These are phyloP conservation scores for Tetraselmis chui DNA, from an alignment of 139 green algal species.

Conservation along the genomic window DNA sequence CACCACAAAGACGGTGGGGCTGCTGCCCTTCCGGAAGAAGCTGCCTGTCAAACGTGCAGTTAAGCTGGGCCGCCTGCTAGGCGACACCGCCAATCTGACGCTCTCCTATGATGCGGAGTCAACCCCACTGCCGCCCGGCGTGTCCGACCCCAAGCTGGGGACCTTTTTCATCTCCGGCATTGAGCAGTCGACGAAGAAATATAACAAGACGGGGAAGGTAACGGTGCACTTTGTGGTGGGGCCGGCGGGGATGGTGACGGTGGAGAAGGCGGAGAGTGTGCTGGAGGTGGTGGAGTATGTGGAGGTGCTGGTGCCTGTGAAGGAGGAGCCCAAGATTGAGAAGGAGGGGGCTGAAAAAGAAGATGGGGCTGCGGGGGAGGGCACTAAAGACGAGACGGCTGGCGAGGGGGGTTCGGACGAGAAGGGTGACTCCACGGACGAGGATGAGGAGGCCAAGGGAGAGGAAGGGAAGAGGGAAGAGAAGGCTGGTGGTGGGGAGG, in stretches of 20 bases:
- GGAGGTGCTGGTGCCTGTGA: conserved; percentile 37
- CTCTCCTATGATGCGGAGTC: conserved; percentile 53
- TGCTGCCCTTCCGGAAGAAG: conserved; percentile 60
- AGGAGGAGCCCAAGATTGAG: conserved; percentile 8
- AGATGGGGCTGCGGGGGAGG: neutral
- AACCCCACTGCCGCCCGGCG: conserved; percentile 42
- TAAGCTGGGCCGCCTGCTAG: conserved; percentile 5
- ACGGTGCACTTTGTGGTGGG: conserved; percentile 55
- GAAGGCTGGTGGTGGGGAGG: neutral
- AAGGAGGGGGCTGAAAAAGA: neutral
- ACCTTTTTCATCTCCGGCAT: conserved; percentile 38
- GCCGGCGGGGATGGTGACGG: conserved; percentile 54
- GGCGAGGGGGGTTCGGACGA: neutral
- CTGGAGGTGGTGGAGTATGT: conserved; percentile 26
- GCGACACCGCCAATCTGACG: conserved; percentile 24
- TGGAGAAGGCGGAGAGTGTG: conserved; percentile 57
- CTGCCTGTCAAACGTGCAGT: conserved; percentile 65
- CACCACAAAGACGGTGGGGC: conserved; percentile 1
- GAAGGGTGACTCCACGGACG: conserved; percentile 1
- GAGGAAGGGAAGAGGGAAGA: conserved; percentile 13
- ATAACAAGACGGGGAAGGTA: conserved; percentile 46
- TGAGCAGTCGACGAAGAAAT: conserved; percentile 25
- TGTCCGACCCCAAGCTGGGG: conserved; percentile 18
- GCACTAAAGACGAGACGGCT: neutral
- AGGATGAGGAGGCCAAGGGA: conserved; percentile 19